Base-by-base conservation (phyloP, 306 rosid species). In the Sophora flavescens region DNA sequence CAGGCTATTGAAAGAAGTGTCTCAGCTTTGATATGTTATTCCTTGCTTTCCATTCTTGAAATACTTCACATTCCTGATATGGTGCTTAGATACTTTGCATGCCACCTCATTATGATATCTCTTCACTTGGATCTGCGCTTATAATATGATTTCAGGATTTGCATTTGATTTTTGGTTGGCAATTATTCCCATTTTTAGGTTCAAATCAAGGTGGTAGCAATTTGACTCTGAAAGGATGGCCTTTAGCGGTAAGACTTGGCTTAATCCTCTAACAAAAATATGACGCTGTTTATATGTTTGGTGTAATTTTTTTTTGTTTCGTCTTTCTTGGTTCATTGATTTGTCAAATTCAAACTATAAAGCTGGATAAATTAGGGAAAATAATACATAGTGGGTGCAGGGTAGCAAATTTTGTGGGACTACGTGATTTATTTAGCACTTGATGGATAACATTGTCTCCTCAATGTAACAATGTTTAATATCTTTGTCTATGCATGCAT, bases 201-300 rank as follows among this genome's bases (percentile, higher is more conserved):
- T 72, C 80, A 59, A 92, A 80, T 85, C 91, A 84, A 81, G 89
- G 87, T 60, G 45, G 86, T 80, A 72, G 74, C 84, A 87, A 72
- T 84, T 78, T 88, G 88, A 84, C 90, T 74, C 77, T 88, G 80
- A 92, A 87, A 54, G 97, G 96, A 60, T 86, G 91, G 88, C 93
- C 97, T 80, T 76, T 88, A 66, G 80, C 83, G 18, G 97, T 92
- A 88, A 60, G 91, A 70, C 61, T 67, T 60, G 75, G 13, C 66
- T 7, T 71, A 41, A 69, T 28, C 60, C 44, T 68, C 72, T 30
- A 7, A 59, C 39, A 35, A 47, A 14, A 59, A 17, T 68, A 17
- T 74, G 69, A 22, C 47, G 39, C 58, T 80, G 70, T 28, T 22
- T 66, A 35, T 65, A 3, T 66, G 45, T 6, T 30, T 30, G 16